Evolutionary conservation across 2,329 filamentous ascomycete species (phyloP), one percentile per base, ranked within the genome.

Genomic region (Diaporthe citri): DNA sequence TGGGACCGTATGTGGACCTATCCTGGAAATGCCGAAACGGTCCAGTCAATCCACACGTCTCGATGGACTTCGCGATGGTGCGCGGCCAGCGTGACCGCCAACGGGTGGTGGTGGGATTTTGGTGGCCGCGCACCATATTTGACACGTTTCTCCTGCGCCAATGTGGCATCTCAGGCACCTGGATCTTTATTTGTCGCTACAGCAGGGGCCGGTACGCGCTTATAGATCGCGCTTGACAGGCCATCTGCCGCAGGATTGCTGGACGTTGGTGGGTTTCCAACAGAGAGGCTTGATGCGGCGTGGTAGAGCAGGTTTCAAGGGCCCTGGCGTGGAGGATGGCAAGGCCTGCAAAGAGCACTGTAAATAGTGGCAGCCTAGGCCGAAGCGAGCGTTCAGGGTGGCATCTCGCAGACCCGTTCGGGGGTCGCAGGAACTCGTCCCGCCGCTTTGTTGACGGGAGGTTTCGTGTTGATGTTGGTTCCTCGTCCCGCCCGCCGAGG

Each of bases 381-480:
- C 64, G 13, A 20, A 28, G n/a, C 48, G 36, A 51, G 31, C 7
- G 22, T 8, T 55, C 48, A 8, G 28, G 64, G 22, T 28, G 31
- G 34, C n/a, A 55, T 52, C 48, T 41, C 46, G 64, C 64, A 28
- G 48, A 41, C 64, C 48, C 41, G 34, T 36, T 36, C 46, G 48
- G 64, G 48, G 64, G 46, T 25, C 64, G 64, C 48, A 69, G 64
- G 34, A 55, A 51, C 22, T 28, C 48, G 64, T 55, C 48, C 64
- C 64, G 48, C 48, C n/a, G 64, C 64, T 55, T 55, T 55, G 64
- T 55, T 55, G 34, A 55, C n/a, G n/a, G 36, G 41, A 31, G 34
- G 64, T 69, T 69, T 69, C 64, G 34, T 13, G 64, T 69, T 69
- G 64, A 69, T 69, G 64, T 39, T 55, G 31, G 48, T 41, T 55